These are phyloP conservation scores for Castanea sativa DNA, from an alignment of 306 rosid species.

Conservation along the genomic window DNA sequence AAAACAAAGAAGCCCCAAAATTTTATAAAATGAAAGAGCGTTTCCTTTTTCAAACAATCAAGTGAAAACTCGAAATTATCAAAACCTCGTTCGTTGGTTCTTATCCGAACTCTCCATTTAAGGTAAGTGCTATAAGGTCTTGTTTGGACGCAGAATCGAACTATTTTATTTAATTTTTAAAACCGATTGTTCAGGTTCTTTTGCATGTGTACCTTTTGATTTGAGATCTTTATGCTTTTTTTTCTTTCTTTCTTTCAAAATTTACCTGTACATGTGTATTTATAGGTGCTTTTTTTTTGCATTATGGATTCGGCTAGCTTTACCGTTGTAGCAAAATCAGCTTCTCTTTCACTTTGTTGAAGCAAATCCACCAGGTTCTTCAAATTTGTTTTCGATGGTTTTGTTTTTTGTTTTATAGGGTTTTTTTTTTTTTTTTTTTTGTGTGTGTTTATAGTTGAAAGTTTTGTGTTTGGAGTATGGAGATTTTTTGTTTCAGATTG, in stretches of 20 bases:
- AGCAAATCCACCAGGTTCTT: conserved; percentile 39
- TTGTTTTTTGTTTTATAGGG: neutral
- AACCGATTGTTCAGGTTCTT: neutral
- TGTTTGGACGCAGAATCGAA: neutral
- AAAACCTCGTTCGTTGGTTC: no score
- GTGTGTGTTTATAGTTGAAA: neutral
- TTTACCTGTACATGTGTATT: neutral
- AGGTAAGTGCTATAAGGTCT: conserved; percentile 14
- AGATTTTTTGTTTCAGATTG: neutral
- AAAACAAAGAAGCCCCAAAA: neutral
- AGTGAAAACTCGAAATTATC: no score
- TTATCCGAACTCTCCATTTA: neutral
- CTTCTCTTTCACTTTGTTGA: conserved; percentile 19
- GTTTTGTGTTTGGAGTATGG: neutral
- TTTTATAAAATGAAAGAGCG: no score
- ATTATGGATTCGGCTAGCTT: conserved; percentile 15
- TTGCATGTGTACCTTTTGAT: neutral
- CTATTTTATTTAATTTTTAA: neutral
- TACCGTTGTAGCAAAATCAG: conserved; percentile 17
- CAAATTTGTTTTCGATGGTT: neutral
- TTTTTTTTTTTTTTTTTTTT: no score
- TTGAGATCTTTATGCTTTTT: conserved; percentile 23
- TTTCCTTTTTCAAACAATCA: neutral
- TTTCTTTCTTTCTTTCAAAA: neutral
- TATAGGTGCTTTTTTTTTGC: no score